Base-by-base conservation (phyloP, 371 early-diverging fungal genomes). In the Syncephalis fuscata region DNA sequence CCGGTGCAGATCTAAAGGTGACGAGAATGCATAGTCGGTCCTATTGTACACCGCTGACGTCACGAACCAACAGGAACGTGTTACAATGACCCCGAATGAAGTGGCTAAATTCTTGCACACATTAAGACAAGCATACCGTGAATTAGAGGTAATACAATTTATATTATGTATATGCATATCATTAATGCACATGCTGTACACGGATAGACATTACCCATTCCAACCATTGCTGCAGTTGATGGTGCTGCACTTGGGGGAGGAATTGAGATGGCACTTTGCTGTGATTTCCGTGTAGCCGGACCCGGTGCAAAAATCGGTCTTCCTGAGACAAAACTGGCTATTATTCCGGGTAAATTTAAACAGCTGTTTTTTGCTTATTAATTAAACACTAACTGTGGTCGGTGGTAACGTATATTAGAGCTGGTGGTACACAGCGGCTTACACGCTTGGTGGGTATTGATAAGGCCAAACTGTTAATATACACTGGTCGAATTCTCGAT, bases 221-320 rank as follows among this genome's bases (percentile, higher is more conserved):
- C 97, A 15, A 94, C 97, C 1, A 94, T 96, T 54, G 88, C 94
- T 5, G 87, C 83, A 22, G 76, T 96, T 52, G 92, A 96, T 55
- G 97, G 97, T 3, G 85, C 87, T 27, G 93, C 95, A 1, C 69
- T 96, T 9, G 97, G 95, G 10, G 97, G 95, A 21, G 97, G 95
- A 8, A 65, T 93, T 46, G 95, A 95, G 62, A 68, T 95, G 65
- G 89, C 95, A 3, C 65, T 95, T 16, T 84, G 85, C 48, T 85
- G 92, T 53, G 97, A 96, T 65, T 59, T 96, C 53, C 72, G 97
- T 16, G 71, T 92, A 10, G 88, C 88, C 21, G 70, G 73, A n/a
- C 59, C 65, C 4, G 62, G 69, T 39, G 86, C 92, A 26, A 74
- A 80, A 57, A 65, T 96, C 45, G 95, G 95, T 1, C 67, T 96